phyloP scores from a whole-genome alignment of 2,329 filamentous ascomycete species.

The Aureobasidium sp. region DNA sequence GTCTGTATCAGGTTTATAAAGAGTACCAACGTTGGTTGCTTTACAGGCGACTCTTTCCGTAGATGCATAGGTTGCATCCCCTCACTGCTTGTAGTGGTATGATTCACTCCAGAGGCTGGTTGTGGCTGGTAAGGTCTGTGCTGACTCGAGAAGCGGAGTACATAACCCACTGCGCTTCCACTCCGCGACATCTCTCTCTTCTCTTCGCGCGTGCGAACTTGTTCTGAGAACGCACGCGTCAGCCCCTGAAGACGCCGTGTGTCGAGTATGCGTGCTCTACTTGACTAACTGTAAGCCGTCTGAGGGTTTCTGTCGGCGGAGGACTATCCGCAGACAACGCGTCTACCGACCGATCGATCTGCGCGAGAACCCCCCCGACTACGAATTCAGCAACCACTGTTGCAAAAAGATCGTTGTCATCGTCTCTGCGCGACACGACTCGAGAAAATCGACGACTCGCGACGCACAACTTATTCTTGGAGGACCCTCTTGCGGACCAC shows the following conservation, averaged over 20 bases:
- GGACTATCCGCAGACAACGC: background rate
- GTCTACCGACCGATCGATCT: background rate
- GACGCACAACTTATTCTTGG: background rate
- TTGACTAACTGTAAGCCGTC: background rate
- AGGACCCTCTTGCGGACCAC: background rate
- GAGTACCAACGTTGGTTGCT: no score
- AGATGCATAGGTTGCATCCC: no score
- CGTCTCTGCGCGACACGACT: background rate
- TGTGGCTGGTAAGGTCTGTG: slow-evolving; percentile 1
- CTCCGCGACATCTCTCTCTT: background rate
- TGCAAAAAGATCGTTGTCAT: background rate
- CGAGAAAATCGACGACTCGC: background rate
- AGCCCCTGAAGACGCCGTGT: background rate
- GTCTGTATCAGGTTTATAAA: no score
- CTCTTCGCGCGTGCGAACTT: background rate
- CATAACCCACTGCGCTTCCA: background rate
- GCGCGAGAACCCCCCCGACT: background rate
- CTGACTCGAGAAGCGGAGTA: background rate
- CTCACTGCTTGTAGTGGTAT: no score
- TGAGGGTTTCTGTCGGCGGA: background rate
- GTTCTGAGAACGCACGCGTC: background rate
- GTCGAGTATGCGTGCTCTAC: background rate
- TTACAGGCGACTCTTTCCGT: no score
- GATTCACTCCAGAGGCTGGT: background rate
- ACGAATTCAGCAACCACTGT: background rate